Evolutionary conservation across 768 basidiomycete genomes (phyloP), one percentile per base, ranked within the genome.

Genomic region (Phaeotremella skinneri): DNA sequence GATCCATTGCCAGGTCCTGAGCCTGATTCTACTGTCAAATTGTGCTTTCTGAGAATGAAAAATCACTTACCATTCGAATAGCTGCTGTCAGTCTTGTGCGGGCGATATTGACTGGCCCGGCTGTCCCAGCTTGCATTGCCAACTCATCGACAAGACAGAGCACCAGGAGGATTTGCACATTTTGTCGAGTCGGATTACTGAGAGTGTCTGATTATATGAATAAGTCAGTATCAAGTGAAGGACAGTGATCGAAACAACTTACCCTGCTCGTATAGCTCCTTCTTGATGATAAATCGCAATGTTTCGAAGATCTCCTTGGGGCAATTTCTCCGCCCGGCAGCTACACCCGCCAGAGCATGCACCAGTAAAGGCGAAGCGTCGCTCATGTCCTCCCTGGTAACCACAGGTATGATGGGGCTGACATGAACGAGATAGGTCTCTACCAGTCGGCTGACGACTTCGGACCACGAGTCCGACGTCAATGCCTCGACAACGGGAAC

Each of bases 271-370:
- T 56, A 20, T 48, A 61, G 30, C 37, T 63, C 62, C 49, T 56
- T 57, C 23, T 51, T 50, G 9, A 59, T 31, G 9, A 63, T 50
- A 16, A 51, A 55, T 34, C 54, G 41, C 29, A 63, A 31, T 23
- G 57, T 59, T 29, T 63, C 62, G 26, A 63, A 63, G 26, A 63
- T 63, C 31, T 59, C 57, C 31, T 59, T 58, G 1, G 62, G 62
- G 26, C 62, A 63, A 48, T 63, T 63, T 9, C 52, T 34, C 14
- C 62, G 43, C 7, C 48, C 53, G 14, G 57, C 56, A 21, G 62
- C 62, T 6, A 63, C 57, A 7, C 52, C 62, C 6, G 62, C 62
- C 58, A 63, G 55, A 9, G 52, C 58, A 47, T 59, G 58, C 23
- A 51, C 42, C 16, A 63, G 42, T 14, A 52, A 41, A n/a, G 34